These are phyloP conservation scores for Podospora sp. DNA, from an alignment of 495 filamentous ascomycete species.

Conservation along the genomic window DNA sequence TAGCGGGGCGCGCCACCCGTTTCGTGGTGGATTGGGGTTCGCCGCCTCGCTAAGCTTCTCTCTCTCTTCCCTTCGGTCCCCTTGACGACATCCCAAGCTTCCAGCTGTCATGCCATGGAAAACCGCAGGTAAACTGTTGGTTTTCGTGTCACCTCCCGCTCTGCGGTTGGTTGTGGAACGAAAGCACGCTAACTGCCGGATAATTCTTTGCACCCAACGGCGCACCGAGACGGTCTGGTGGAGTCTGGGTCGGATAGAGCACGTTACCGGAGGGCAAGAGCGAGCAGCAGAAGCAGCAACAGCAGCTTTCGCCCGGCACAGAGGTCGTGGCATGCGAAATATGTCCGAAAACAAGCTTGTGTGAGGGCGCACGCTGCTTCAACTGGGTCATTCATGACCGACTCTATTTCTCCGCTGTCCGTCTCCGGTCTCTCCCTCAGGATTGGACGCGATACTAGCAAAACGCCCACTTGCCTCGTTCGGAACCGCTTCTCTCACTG, in stretches of 20 bases:
- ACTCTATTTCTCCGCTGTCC: not conserved
- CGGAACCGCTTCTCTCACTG: constrained; percentile 8
- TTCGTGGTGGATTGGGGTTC: too few species aligned
- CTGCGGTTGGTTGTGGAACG: constrained; percentile 8
- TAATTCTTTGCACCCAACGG: not conserved
- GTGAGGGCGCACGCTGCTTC: not conserved
- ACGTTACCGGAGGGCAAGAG: not conserved
- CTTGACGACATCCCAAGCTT: not conserved
- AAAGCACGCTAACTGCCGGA: not conserved
- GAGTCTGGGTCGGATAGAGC: not conserved
- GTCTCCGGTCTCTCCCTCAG: not conserved
- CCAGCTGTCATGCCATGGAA: too few species aligned
- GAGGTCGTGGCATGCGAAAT: constrained; percentile 7
- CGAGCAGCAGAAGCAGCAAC: too few species aligned
- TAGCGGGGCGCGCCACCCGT: not conserved
- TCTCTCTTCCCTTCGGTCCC: not conserved
- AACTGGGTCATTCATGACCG: not conserved
- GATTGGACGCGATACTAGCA: not conserved
- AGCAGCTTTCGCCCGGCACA: not conserved
- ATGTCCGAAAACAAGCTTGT: constrained; percentile 22
- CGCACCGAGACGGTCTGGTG: not conserved
- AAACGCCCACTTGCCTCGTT: not conserved
- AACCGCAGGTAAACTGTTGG: not conserved
- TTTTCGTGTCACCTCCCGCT: not conserved
- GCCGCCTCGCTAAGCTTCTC: not conserved